Conservation (phyloP, 306 rosid genomes). For the Hippophae tibetana region DNA sequence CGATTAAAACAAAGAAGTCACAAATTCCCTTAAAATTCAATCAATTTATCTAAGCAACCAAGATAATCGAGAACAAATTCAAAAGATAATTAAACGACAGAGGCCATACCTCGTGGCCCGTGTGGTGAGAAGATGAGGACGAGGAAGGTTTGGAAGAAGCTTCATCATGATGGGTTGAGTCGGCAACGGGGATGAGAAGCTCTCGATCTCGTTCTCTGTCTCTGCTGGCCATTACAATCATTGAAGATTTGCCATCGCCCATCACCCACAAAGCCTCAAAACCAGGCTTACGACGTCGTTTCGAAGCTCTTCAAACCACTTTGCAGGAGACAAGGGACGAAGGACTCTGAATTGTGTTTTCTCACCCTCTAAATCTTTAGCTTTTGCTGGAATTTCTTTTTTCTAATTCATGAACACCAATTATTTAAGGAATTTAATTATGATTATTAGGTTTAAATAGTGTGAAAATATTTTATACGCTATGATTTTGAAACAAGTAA, state of each 20-base stretch:
- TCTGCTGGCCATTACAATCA: conserved; percentile 44
- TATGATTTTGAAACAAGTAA: no score
- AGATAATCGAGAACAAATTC: conserved; percentile 13
- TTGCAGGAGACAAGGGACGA: no score
- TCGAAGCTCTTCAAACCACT: not conserved
- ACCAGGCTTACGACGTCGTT: conserved; percentile 27
- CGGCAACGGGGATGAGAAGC: conserved; percentile 75
- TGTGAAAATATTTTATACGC: no score
- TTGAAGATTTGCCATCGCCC: conserved; percentile 60
- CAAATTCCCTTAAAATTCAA: not conserved
- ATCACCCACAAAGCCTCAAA: conserved; percentile 17
- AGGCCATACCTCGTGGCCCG: conserved; percentile 55
- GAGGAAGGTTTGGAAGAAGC: conserved; percentile 45
- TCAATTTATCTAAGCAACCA: not conserved
- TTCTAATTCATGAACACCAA: no score
- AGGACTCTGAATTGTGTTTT: no score
- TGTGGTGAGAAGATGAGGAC: conserved; percentile 46
- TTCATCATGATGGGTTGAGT: conserved; percentile 23
- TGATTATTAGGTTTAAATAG: no score
- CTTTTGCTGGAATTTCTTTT: no score
- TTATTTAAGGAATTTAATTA: no score
- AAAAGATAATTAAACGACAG: conserved; percentile 3
- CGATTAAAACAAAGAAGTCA: not conserved
- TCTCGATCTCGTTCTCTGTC: conserved; percentile 76
- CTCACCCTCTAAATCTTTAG: no score